Percentiles rank a stretch among this genome's conserved stretches.
Conservation (phyloP, 768 basidiomycete genomes). For the Leccinellum rugosiceps region DNA sequence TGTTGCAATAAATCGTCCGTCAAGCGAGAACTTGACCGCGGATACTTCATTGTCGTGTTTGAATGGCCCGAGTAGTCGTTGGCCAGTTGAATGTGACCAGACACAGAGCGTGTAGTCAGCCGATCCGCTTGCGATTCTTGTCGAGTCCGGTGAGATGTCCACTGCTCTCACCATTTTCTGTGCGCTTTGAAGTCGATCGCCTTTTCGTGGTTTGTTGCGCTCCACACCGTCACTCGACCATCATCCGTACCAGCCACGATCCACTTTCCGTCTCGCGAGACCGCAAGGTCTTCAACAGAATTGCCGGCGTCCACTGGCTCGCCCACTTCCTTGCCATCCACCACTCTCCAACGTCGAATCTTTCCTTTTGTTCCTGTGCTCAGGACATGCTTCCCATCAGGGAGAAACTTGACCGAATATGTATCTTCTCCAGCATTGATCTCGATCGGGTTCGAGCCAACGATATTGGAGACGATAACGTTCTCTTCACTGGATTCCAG, state of each 20-base stretch:
- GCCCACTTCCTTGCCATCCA: neutral
- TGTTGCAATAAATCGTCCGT: neutral
- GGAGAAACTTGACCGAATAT: no score
- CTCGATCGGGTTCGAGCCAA: no score
- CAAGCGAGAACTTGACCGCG: neutral
- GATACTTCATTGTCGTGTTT: neutral
- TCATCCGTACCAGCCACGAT: neutral
- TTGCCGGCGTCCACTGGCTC: neutral
- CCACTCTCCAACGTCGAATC: neutral
- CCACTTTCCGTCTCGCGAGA: neutral
- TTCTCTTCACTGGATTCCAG: no score
- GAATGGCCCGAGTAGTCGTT: neutral
- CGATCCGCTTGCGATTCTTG: neutral
- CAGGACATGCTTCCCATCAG: no score
- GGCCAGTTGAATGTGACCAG: neutral
- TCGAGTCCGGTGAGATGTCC: neutral
- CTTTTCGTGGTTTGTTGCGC: neutral
- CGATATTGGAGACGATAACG: no score
- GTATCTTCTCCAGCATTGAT: no score
- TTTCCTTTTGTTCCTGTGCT: no score
- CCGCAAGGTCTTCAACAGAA: neutral
- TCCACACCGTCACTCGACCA: neutral
- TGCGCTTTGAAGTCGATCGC: neutral
- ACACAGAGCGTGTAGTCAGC: neutral
- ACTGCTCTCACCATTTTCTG: neutral